These are phyloP conservation scores for Gremmenia infestans DNA, from an alignment of 2,329 filamentous ascomycete genomes.

Conservation along the genomic window DNA sequence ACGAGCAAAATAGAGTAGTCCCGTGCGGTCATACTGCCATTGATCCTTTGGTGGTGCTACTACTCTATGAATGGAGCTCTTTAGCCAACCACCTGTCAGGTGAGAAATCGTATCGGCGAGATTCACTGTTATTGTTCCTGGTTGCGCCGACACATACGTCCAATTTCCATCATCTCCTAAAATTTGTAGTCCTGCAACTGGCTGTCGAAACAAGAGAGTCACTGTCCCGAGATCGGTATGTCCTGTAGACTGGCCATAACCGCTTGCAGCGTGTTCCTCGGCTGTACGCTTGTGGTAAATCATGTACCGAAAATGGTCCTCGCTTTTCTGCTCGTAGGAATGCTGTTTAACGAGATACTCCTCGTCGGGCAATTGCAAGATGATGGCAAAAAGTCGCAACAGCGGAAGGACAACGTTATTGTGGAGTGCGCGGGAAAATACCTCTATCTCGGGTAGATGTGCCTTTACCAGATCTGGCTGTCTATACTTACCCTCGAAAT, in stretches of 20 bases:
- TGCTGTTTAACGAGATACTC: slow-evolving; percentile 52
- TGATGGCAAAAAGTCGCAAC: slow-evolving; percentile 54
- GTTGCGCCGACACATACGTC: slow-evolving; percentile 46
- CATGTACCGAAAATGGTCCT: slow-evolving; percentile 61
- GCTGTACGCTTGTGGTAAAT: slow-evolving; percentile 46
- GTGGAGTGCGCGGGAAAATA: slow-evolving; percentile 43
- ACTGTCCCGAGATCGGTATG: slow-evolving; percentile 54
- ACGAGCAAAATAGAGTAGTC: slow-evolving; percentile 42
- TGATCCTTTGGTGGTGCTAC: slow-evolving; percentile 33
- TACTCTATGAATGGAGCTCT: slow-evolving; percentile 39
- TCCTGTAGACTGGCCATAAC: slow-evolving; percentile 41
- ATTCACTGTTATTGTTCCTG: slow-evolving; percentile 48
- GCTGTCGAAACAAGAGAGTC: slow-evolving; percentile 54
- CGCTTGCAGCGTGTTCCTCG: slow-evolving; percentile 42
- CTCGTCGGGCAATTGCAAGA: slow-evolving; percentile 56
- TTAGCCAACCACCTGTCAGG: slow-evolving; percentile 44
- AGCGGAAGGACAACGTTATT: slow-evolving; percentile 52
- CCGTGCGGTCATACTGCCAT: slow-evolving; percentile 37
- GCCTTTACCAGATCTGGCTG: slow-evolving; percentile 45
- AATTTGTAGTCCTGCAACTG: slow-evolving; percentile 53
- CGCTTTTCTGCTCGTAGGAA: slow-evolving; percentile 51
- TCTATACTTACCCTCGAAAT: slow-evolving; percentile 36
- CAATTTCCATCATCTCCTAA: slow-evolving; percentile 43
- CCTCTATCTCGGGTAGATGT: slow-evolving; percentile 50
- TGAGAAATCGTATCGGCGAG: slow-evolving; percentile 45